Evolutionary conservation across 495 filamentous ascomycete species (phyloP), one percentile per base, ranked within the genome.

Genomic region (Cercophora scortea): DNA sequence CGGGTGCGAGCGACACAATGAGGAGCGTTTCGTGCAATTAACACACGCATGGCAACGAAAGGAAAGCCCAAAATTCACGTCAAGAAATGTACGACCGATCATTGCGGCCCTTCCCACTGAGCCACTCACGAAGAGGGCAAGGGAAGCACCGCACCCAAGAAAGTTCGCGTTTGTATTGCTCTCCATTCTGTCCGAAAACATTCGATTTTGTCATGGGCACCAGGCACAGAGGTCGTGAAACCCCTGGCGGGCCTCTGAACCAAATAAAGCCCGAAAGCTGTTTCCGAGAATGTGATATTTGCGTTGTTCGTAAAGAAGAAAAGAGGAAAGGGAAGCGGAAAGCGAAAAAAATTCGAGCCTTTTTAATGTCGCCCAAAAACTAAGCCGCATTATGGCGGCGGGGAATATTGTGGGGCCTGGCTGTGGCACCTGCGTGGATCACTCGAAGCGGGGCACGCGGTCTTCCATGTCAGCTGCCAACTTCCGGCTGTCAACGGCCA

Each of bases 131-230:
- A 55, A 44, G 43, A 42, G 51, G 47, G 59, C 56, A 62, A 63
- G 69, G 65, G 63, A 70, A 74, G 68, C 71, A 72, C 73, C 73
- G 76, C 76, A 79, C 76, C 76, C 76, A 79, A 78, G 76, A 78
- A 73, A 71, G 70, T 72, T 64, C 72, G 72, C 62, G 71, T 61
- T 47, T 44, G 32, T 62, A 38, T 70, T 68, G 42, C 61, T 79
- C 76, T 79, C 72, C 76, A 74, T 79, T 72, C 72, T 76, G 65
- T 71, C 59, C 69, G 65, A 67, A 73, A 66, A 49, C 47, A 53
- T 59, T 64, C 66, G 66, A 63, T 59, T 64, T 54, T 63, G 71
- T 79, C 76, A 49, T 79, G 73, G 71, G 68, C 57, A 42, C 55
- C 60, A 56, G 51, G 58, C 60, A 58, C 56, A 54, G 49, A 56